phyloP scores from a whole-genome alignment of 768 basidiomycete genomes.

The Boletellus emodensis region DNA sequence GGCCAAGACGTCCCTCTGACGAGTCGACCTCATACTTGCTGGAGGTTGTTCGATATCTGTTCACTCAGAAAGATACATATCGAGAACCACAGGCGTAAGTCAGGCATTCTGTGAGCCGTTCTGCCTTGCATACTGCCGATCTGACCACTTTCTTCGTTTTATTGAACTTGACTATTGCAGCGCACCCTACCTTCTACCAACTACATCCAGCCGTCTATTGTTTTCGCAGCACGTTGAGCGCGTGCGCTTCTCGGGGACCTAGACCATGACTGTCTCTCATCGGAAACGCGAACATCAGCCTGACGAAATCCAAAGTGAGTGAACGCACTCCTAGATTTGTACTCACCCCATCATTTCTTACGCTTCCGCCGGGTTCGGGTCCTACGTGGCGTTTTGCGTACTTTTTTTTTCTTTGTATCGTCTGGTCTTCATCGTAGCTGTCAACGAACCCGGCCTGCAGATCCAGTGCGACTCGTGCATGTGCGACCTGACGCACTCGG shows the following conservation, averaged over 20 bases:
- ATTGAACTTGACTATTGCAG: too few relatives aligned
- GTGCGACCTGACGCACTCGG: conserved; percentile 91
- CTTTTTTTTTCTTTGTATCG: too few relatives aligned
- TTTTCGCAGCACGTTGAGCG: neutral
- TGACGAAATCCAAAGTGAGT: conserved; percentile 62
- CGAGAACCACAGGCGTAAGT: too few relatives aligned
- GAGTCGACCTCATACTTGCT: neutral
- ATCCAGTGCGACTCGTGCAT: conserved; percentile 82
- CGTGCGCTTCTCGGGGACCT: neutral
- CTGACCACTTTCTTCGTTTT: too few relatives aligned
- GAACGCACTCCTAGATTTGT: neutral
- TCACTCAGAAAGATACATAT: too few relatives aligned
- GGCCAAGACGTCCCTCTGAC: neutral
- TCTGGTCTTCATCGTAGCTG: conserved; percentile 37
- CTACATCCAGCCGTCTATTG: neutral
- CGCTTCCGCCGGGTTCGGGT: conserved; percentile 1
- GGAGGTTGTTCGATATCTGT: neutral
- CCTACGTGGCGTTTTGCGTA: too few relatives aligned
- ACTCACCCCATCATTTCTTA: conserved; percentile 21
- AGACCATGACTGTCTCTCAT: conserved; percentile 59
- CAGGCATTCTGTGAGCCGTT: too few relatives aligned
- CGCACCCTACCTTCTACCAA: too few relatives aligned
- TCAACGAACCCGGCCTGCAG: conserved; percentile 79
- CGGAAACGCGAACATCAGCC: conserved; percentile 61
- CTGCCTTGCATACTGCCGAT: too few relatives aligned